A percentile compares a stretch with the other conserved stretches of the same genome.
Conservation (phyloP, 2,329 filamentous ascomycete species). For the Xylaria multiplex region DNA sequence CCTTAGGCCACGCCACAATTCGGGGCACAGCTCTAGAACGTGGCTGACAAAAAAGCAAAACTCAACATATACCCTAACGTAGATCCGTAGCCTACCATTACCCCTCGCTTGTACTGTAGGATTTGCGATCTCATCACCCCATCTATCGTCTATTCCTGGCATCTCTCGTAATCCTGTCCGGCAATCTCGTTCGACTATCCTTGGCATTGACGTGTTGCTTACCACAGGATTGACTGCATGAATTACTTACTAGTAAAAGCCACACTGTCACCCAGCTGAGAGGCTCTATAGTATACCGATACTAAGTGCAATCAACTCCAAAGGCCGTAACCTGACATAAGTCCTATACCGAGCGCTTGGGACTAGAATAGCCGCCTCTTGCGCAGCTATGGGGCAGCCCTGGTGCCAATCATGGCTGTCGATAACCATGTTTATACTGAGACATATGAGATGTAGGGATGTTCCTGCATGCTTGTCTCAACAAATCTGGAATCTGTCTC, state of each 20-base stretch:
- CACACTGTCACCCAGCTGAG: conserved; percentile 12
- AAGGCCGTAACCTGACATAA: conserved; percentile 6
- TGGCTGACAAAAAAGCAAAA: conserved; percentile 31
- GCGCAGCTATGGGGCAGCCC: neutral
- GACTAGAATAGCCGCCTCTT: conserved; percentile 4
- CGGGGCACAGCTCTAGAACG: conserved; percentile 9
- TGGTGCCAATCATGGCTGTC: neutral
- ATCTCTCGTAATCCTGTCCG: conserved; percentile 18
- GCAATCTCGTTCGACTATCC: conserved; percentile 2
- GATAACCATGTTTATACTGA: neutral
- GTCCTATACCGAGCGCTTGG: conserved; percentile 20
- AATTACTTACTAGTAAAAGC: neutral
- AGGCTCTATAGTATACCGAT: neutral
- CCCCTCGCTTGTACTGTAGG: neutral
- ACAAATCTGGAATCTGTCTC: conserved; percentile 1
- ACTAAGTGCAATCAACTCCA: conserved; percentile 1
- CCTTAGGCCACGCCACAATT: conserved; percentile 22
- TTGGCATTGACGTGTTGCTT: conserved; percentile 16
- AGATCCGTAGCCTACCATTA: conserved; percentile 20
- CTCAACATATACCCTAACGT: conserved; percentile 8
- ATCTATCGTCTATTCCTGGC: conserved; percentile 4
- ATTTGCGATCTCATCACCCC: neutral
- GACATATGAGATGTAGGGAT: neutral
- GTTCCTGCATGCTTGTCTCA: conserved; percentile 26
- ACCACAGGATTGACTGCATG: conserved; percentile 3